Conservation (phyloP, 371 early-diverging fungal genomes). For the Vairimorpha ceranae region DNA sequence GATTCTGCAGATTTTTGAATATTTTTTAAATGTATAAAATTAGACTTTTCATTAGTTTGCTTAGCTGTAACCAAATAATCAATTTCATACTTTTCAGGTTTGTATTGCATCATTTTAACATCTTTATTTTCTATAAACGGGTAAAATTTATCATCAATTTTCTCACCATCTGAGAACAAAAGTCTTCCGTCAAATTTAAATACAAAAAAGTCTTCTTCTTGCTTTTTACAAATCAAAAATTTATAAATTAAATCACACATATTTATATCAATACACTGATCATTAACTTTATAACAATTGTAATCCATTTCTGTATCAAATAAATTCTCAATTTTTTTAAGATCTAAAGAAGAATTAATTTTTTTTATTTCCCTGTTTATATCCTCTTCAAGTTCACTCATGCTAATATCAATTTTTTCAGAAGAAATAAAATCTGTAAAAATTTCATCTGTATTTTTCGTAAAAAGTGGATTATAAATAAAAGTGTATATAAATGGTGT, state of each 20-base stretch:
- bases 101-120: background rate
- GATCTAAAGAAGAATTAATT: background rate
- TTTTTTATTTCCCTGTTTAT: constrained; percentile 5
- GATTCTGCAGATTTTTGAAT: constrained; percentile 48
- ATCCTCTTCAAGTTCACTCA: background rate
- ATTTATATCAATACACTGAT: background rate
- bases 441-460: background rate
- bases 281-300: background rate
- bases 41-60: background rate
- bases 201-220: background rate
- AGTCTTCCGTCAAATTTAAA: constrained; percentile 33
- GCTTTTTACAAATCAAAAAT: background rate
- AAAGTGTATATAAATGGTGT: constrained; percentile 25
- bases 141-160: background rate
- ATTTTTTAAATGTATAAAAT: constrained; percentile 39
- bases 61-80: constrained; percentile 7
- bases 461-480: constrained; percentile 13
- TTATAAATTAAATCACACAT: background rate
- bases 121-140: background rate
- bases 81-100: constrained; percentile 7
- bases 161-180: background rate
- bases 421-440: background rate
- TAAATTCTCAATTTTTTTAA: constrained; percentile 4
- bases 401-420: background rate
- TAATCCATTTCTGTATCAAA: constrained; percentile 2